A percentile compares a stretch with the other conserved stretches of the same genome.
Evolutionary conservation across 2,329 filamentous ascomycete species (phyloP).

Genomic region (Ascochyta viciae-villosae): DNA sequence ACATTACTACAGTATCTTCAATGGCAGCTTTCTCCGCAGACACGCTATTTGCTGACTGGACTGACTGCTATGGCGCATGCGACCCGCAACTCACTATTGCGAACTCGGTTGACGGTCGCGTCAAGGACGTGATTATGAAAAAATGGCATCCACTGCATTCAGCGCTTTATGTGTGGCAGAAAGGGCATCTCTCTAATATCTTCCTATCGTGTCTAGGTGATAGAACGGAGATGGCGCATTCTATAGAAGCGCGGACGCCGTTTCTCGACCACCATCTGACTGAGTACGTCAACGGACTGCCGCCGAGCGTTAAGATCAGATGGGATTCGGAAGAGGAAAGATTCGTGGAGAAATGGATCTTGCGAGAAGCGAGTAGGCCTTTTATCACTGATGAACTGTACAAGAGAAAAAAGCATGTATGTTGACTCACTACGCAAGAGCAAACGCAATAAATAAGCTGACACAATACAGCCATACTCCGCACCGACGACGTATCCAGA

Average conservation of each 20-base stretch:
- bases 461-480: slow-evolving; percentile 45
- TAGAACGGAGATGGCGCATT: slow-evolving; percentile 53
- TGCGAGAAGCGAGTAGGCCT: slow-evolving; percentile 58
- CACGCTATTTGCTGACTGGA: slow-evolving; percentile 47
- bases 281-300: slow-evolving; percentile 48
- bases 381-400: slow-evolving; percentile 62
- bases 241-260: slow-evolving; percentile 49
- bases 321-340: slow-evolving; percentile 26
- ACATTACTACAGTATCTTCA: slow-evolving; percentile 46
- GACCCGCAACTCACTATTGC: slow-evolving; percentile 47
- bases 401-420: slow-evolving; percentile 51
- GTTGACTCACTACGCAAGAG: background rate
- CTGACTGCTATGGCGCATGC: slow-evolving; percentile 32
- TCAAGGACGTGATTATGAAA: slow-evolving; percentile 8
- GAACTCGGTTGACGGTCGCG: slow-evolving; percentile 10
- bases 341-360: slow-evolving; percentile 58
- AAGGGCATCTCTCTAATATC: slow-evolving; percentile 33
- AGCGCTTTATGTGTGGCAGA: slow-evolving; percentile 33
- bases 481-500: slow-evolving; percentile 54
- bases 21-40: slow-evolving; percentile 46
- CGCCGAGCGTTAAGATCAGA: slow-evolving; percentile 47
- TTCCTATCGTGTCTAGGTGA: slow-evolving; percentile 55
- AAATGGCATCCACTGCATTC: slow-evolving; percentile 35
- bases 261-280: slow-evolving; percentile 51
- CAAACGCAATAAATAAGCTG: background rate